Evolutionary conservation across 805 yeast genomes (phyloP), one percentile per base, ranked within the genome.

Genomic region (Jamesozyma rosinii): DNA sequence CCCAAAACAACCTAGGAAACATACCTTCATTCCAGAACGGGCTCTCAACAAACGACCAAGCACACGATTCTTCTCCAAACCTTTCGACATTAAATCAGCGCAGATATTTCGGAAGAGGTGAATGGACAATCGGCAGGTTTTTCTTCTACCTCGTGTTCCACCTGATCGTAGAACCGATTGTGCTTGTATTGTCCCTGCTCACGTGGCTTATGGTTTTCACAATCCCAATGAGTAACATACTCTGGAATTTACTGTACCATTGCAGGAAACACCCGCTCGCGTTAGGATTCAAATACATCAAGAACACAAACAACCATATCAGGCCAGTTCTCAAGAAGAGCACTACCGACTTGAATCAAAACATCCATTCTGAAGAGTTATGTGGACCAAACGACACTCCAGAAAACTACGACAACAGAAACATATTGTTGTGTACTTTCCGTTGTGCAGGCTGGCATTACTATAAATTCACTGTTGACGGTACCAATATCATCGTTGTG

Each of bases 391-490:
- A n/a, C 17, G 35, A 15, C 4, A 24, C 29, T 11, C 35, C 46
- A 26, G 44, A 44, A 17, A 41, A 44, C 32, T 61, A 51, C 48
- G 57, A 59, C 22, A 67, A 72, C 38, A 70, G 77, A 38, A 73
- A 76, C 54, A 78, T 92, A 44, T 64, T 92, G 40, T 69, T 92
- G 34, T 88, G 96, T 64, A 89, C 97, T 1, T 90, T 87, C 65
- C 76, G 97, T 57, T 86, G 95, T 44, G 79, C 87, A 50, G 97
- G 97, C 1, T 73, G 77, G 60, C 95, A 88, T 61, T 92, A 92
- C 65, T 92, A 89, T 69, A 92, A 92, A 68, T 89, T 85, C 63
- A 92, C 98, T 0, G 85, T 92, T 38, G 97, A 86, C 50, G 98
- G 98, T 46, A 89, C 97, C 2, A 90, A 92, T 62, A 83, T 90